Conservation (phyloP, 345 rosid genomes). For the Lenwebbia sp. region DNA sequence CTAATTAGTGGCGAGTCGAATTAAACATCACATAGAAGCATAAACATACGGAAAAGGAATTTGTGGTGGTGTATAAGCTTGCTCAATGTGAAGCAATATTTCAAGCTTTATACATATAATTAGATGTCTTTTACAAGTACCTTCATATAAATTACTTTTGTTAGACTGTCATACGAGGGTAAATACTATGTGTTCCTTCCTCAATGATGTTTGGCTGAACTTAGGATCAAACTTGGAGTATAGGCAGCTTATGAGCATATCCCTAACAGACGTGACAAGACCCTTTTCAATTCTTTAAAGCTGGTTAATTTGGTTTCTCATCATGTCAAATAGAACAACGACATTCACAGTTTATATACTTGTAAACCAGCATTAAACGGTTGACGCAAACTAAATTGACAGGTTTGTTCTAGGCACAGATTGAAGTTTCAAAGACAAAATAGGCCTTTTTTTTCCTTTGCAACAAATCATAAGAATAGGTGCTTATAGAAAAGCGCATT, state of each 20-base stretch:
- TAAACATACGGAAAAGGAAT: not conserved
- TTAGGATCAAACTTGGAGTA: not conserved
- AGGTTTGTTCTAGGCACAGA: not conserved
- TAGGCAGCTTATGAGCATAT: not conserved
- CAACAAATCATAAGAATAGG: not conserved
- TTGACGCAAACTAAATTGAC: not conserved
- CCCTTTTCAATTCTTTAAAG: not conserved
- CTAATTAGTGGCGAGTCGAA: not conserved
- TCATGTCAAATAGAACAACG: not conserved
- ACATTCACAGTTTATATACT: not conserved
- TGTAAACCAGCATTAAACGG: not conserved
- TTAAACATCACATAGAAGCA: not conserved
- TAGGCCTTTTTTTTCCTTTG: not conserved
- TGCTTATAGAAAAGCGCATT: not conserved
- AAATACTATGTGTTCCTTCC: not conserved
- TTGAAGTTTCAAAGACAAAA: not conserved
- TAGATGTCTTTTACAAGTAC: not conserved
- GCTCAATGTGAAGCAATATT: not conserved
- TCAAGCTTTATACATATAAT: not conserved
- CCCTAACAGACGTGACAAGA: not conserved
- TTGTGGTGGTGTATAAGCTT: not conserved
- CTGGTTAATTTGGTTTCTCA: not conserved
- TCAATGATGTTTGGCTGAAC: not conserved
- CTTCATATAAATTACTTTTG: not conserved
- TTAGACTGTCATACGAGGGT: not conserved